Evolutionary conservation across 2,329 filamentous ascomycete species (phyloP), one percentile per base, ranked within the genome.

Genomic region (Sporothrix curviconia): DNA sequence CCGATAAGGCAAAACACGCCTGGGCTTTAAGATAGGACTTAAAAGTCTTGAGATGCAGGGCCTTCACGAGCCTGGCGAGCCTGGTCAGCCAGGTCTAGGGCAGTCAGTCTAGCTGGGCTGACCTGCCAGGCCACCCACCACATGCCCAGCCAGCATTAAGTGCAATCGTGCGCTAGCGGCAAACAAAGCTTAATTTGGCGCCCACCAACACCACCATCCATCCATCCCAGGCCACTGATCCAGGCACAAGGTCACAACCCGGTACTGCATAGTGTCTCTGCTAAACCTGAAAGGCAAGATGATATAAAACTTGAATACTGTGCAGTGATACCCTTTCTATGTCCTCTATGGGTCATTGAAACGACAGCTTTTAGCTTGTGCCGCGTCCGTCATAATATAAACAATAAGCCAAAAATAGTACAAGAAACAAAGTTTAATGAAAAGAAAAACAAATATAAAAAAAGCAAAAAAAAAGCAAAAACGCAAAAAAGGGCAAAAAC

Each of bases 291-390:
- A 19, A 17, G 15, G 9, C 7, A 28, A 44, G 17, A 17, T 12
- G 12, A 34, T 34, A 8, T 34, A 30, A 32, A 19, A 19, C 37
- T 50, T n/a, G n/a, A 25, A 24, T 25, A 14, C 5, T 51, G 24
- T 17, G 8, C n/a, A 7, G 22, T 39, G 24, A 7, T 19, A 15
- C 37, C 50, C 47, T n/a, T 32, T 54, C 39, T 34, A 54, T 54
- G 50, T 53, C 50, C 50, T 54, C 39, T 43, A 54, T 44, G 28
- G 25, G 39, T 54, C 51, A 25, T 54, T 54, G 51, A 54, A 34
- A 54, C 51, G 51, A 54, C 39, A 54, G 51, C 37, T 1, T 36
- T 24, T 14, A 12, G 19, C 17, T 34, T 32, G 25, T 34, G 39
- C 37, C 43, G 50, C 22, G 50, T 42, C 50, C 37, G 50, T 53